phyloP scores from a whole-genome alignment of 1,284 basidiomycete genomes.

The Cerioporus squamosus region DNA sequence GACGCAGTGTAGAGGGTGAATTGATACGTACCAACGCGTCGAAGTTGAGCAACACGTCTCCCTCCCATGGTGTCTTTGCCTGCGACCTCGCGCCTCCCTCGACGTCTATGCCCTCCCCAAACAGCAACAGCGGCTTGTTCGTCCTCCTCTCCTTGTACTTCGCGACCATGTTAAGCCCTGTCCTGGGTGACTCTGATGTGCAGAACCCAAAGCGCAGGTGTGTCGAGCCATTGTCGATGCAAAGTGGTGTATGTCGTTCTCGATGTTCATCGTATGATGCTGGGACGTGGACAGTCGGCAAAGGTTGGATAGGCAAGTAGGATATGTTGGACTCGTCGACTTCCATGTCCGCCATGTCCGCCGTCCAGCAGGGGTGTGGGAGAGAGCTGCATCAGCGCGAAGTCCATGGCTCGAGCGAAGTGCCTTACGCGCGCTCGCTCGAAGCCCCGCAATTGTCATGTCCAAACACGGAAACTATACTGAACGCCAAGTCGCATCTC shows the following conservation, averaged over 20 bases:
- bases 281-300: slow-evolving; percentile 29
- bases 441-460: slow-evolving; percentile 5
- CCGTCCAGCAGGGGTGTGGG: not conserved
- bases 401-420: not conserved
- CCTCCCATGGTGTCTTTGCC: slow-evolving; percentile 85
- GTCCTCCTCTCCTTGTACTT: slow-evolving; percentile 89
- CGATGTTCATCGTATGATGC: slow-evolving; percentile 41
- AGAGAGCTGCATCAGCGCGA: not conserved
- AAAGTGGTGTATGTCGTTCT: slow-evolving; percentile 61
- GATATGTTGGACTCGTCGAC: slow-evolving; percentile 30
- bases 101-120: slow-evolving; percentile 83
- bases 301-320: slow-evolving; percentile 28
- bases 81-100: slow-evolving; percentile 84
- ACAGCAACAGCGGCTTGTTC: slow-evolving; percentile 80
- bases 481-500: not conserved
- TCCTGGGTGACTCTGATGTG: slow-evolving; percentile 54
- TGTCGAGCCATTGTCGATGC: slow-evolving; percentile 94
- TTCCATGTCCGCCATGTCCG: slow-evolving; percentile 11
- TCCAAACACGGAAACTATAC: not conserved
- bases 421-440: slow-evolving; percentile 6
- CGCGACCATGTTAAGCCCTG: slow-evolving; percentile 74
- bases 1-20: not conserved
- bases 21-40: slow-evolving; percentile 80
- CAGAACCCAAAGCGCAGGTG: slow-evolving; percentile 90
- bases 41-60: slow-evolving; percentile 87